These are phyloP conservation scores for Claviceps digitariae DNA, from an alignment of 2,329 filamentous ascomycete species.

Conservation along the genomic window DNA sequence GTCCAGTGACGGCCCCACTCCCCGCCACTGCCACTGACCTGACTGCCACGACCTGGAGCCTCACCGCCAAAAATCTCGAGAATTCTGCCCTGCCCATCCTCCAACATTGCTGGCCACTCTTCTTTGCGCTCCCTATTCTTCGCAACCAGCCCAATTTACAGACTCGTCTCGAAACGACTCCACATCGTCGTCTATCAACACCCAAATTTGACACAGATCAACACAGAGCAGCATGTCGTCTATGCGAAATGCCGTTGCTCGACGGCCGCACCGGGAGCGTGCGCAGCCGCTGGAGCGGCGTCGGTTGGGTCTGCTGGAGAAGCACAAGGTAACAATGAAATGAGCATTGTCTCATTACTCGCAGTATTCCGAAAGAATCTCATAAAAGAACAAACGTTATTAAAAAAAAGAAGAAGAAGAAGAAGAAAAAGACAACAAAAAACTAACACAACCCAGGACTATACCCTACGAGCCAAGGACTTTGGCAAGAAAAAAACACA, in stretches of 20 bases:
- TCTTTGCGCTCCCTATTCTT: neutral
- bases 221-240: slow-evolving; percentile 34
- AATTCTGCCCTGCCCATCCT: neutral
- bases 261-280: slow-evolving; percentile 80
- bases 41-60: too few relatives aligned
- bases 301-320: slow-evolving; percentile 85
- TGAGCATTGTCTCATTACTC: neutral
- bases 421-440: too few relatives aligned
- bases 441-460: slow-evolving; percentile 34
- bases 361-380: neutral
- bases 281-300: slow-evolving; percentile 72
- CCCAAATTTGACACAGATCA: neutral
- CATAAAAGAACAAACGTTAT: too few relatives aligned
- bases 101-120: neutral
- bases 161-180: neutral
- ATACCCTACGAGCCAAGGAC: slow-evolving; percentile 50
- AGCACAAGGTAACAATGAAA: slow-evolving; percentile 57
- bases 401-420: too few relatives aligned
- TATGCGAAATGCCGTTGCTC: slow-evolving; percentile 53
- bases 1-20: neutral
- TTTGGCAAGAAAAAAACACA: slow-evolving; percentile 51
- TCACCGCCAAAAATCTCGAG: slow-evolving; percentile 25
- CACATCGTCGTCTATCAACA: neutral
- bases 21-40: slow-evolving; percentile 2
- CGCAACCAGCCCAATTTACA: neutral